A percentile compares a stretch with the other conserved stretches of the same genome.
Evolutionary conservation across 208 protist genomes (phyloP).

Genomic region (Phytomonas sp.): DNA sequence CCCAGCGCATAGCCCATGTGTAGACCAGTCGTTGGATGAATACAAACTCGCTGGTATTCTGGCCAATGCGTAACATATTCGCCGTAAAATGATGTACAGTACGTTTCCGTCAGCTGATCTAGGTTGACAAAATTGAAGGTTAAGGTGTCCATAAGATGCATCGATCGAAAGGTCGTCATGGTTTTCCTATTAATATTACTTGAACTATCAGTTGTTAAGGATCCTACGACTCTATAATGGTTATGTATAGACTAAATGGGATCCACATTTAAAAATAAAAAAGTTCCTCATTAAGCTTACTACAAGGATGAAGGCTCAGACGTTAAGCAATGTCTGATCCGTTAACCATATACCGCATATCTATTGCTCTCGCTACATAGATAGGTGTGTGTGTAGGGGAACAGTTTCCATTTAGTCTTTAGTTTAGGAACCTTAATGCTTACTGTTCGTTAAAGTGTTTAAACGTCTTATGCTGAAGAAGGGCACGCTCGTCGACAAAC

Average conservation of each 20-base stretch:
- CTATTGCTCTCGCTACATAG: too few relatives aligned
- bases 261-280: not conserved
- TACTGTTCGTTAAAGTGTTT: conserved; percentile 12
- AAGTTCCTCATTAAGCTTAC: not conserved
- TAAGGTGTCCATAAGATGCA: conserved; percentile 91
- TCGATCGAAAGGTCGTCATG: conserved; percentile 92
- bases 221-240: not conserved
- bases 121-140: conserved; percentile 95
- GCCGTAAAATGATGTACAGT: conserved; percentile 96
- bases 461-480: conserved; percentile 22
- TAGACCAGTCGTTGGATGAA: conserved; percentile 81
- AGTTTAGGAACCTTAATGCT: not conserved
- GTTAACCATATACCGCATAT: not conserved
- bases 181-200: not conserved
- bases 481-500: conserved; percentile 26
- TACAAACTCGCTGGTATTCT: conserved; percentile 90
- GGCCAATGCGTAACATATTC: conserved; percentile 97
- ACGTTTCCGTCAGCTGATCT: conserved; percentile 96
- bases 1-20: conserved; percentile 96
- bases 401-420: not conserved
- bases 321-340: not conserved
- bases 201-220: not conserved
- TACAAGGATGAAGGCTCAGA: not conserved
- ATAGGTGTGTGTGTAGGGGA: not conserved
- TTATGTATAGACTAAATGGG: not conserved